A percentile compares a stretch with the other conserved stretches of the same genome.
Conservation (phyloP, 2,329 filamentous ascomycete species). For the Penicillium hesseltinei region DNA sequence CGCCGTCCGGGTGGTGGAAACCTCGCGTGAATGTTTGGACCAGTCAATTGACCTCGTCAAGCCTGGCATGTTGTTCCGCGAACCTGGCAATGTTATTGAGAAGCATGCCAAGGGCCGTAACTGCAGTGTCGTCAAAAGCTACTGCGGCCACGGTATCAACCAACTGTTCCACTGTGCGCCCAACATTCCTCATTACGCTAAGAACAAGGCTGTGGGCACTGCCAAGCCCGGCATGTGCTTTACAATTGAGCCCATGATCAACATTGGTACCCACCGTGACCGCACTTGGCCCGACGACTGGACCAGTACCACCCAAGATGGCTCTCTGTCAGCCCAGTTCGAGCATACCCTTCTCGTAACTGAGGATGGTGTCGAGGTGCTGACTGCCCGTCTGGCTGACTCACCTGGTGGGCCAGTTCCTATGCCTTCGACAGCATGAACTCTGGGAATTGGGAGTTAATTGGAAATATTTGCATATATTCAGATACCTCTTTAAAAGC, state of each 20-base stretch:
- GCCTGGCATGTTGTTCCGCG: constrained; percentile 86
- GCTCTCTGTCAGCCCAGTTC: constrained; percentile 89
- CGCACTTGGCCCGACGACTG: constrained; percentile 98
- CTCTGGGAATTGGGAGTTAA: constrained; percentile 16
- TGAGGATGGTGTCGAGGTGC: constrained; percentile 74
- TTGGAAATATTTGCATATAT: constrained; percentile 12
- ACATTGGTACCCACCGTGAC: constrained; percentile 83
- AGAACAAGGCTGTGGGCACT: constrained; percentile 94
- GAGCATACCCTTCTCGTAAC: constrained; percentile 84
- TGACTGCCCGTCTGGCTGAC: constrained; percentile 70
- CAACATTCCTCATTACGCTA: constrained; percentile 94
- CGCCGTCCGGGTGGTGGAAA: constrained; percentile 84
- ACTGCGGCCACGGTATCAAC: constrained; percentile 95
- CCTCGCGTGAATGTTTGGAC: constrained; percentile 84
- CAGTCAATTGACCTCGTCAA: constrained; percentile 88
- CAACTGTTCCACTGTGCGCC: constrained; percentile 89
- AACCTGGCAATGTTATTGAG: constrained; percentile 93
- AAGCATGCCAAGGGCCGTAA: constrained; percentile 82
- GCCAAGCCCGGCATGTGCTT: constrained; percentile 98
- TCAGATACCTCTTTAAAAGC: constrained; percentile 12
- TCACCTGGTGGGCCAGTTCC: constrained; percentile 73
- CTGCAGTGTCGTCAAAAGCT: constrained; percentile 91
- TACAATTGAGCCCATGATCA: constrained; percentile 98
- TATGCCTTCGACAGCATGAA: constrained; percentile 47
- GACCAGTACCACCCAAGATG: constrained; percentile 92